Conservation (phyloP, 345 rosid genomes). For the Citrus maxima region DNA sequence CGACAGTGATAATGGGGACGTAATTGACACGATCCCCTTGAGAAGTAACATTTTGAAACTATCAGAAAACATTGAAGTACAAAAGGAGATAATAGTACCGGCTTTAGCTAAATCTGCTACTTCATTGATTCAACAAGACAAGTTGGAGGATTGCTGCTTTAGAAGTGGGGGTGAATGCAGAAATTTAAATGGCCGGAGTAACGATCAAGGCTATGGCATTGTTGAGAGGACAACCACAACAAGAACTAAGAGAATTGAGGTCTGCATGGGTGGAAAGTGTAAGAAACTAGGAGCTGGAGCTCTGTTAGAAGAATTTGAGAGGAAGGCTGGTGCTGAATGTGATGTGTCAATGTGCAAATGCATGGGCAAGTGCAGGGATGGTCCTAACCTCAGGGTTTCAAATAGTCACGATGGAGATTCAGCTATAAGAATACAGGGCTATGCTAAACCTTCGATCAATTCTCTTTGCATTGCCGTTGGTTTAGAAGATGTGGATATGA, state of each 20-base stretch:
- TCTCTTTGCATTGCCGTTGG: conserved; percentile 60
- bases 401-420: conserved; percentile 3
- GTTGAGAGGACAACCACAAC: not conserved
- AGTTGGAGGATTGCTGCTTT: not conserved
- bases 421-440: conserved; percentile 18
- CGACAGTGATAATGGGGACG: conserved; percentile 51
- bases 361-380: conserved; percentile 71
- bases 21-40: conserved; percentile 45
- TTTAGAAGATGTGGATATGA: conserved; percentile 50
- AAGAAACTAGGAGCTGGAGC: conserved; percentile 43
- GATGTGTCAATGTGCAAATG: conserved; percentile 65
- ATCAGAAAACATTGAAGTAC: not conserved
- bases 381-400: conserved; percentile 54
- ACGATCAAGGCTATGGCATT: not conserved
- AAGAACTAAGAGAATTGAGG: conserved; percentile 37
- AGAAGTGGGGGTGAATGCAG: not conserved
- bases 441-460: conserved; percentile 32
- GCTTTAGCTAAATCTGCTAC: not conserved
- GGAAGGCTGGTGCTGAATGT: conserved; percentile 39
- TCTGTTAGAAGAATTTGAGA: conserved; percentile 55
- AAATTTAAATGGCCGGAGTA: not conserved
- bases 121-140: not conserved
- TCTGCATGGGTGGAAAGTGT: conserved; percentile 35
- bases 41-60: conserved; percentile 14
- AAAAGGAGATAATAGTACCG: not conserved